Conservation (phyloP, 257 asterid genomes). For the Linderniella brevidens region DNA sequence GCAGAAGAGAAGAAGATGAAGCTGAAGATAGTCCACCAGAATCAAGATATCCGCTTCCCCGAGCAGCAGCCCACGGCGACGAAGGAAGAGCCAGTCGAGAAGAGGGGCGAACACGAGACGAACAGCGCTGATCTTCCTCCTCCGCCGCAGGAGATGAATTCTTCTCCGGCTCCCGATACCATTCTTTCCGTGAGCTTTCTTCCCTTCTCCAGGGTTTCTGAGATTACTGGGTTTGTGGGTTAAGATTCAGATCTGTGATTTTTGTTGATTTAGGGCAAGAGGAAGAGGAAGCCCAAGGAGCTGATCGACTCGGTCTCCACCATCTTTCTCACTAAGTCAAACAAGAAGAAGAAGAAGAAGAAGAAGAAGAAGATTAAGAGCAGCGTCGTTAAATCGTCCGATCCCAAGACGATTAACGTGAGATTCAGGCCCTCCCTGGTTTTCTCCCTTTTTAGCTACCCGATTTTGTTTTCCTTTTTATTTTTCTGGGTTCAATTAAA, state of each 20-base stretch:
- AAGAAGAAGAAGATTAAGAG: neutral
- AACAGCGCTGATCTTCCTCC: conserved; percentile 9
- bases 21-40: conserved; percentile 54
- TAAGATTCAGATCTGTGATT: conserved; percentile 20
- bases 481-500: neutral
- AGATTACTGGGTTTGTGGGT: neutral
- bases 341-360: conserved; percentile 7
- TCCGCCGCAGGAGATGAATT: conserved; percentile 15
- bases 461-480: neutral
- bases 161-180: conserved; percentile 3
- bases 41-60: conserved; percentile 30
- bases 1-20: conserved; percentile 27
- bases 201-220: neutral
- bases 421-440: conserved; percentile 3
- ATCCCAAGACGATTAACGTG: conserved; percentile 25
- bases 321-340: conserved; percentile 24
- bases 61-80: conserved; percentile 5
- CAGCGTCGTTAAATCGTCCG: conserved; percentile 12
- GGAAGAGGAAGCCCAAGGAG: conserved; percentile 64
- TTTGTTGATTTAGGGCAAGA: conserved; percentile 29
- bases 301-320: conserved; percentile 31
- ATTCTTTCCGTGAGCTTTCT: conserved; percentile 10
- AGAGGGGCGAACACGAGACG: conserved; percentile 15
- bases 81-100: conserved; percentile 19
- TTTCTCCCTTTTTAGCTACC: too few species aligned